These are phyloP conservation scores for Perkinsus marinus DNA, from an alignment of 169 alveolate genomes.

Conservation along the genomic window DNA sequence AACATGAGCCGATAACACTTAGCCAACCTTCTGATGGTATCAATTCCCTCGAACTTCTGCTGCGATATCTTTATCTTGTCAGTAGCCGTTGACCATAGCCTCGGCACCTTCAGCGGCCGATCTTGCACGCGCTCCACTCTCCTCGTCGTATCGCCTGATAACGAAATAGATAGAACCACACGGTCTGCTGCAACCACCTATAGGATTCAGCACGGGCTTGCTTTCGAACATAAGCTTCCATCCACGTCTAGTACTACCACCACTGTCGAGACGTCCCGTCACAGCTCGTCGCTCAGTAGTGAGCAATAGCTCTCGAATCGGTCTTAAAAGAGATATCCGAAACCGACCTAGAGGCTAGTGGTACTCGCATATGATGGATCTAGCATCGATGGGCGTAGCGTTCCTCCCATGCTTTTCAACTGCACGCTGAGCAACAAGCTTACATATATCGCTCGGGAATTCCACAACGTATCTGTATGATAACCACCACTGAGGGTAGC, in stretches of 20 bases:
- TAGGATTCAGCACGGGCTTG: not conserved
- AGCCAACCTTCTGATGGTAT: not conserved
- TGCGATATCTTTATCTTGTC: not conserved
- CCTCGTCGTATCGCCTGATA: not conserved
- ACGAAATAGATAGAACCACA: not conserved
- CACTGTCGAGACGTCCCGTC: not conserved
- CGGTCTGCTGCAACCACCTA: not conserved
- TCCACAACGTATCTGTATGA: not conserved
- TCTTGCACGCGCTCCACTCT: not conserved
- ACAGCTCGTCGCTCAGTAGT: not conserved
- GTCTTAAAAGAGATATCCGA: not conserved
- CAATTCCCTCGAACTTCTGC: not conserved
- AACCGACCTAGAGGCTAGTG: not conserved
- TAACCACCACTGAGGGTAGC: not conserved
- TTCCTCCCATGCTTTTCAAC: not conserved
- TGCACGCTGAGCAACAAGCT: not conserved
- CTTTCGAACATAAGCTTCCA: not conserved
- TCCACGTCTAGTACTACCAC: not conserved
- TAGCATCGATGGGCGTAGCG: not conserved
- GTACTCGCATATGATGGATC: not conserved
- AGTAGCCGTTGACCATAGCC: not conserved
- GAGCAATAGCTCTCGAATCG: not conserved
- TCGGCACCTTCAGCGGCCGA: not conserved
- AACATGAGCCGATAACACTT: too few relatives aligned
- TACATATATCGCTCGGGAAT: not conserved